Conservation (phyloP, 495 filamentous ascomycete species). For the Talaromyces stipitatus region DNA sequence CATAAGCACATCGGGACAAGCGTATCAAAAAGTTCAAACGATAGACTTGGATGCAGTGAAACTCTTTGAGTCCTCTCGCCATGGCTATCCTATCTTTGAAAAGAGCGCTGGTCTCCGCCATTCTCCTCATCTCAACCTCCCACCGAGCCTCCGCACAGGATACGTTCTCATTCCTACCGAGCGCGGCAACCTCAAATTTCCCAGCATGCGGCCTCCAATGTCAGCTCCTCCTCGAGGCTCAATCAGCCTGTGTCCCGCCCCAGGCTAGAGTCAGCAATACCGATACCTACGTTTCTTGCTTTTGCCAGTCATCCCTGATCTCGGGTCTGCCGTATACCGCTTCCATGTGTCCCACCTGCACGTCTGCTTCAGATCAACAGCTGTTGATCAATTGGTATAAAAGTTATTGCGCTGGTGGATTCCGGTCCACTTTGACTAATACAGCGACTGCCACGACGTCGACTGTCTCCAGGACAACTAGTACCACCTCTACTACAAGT, state of each 20-base stretch:
- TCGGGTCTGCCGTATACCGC: slow-evolving; percentile 21
- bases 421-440: slow-evolving; percentile 8
- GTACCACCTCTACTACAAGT: slow-evolving; percentile 14
- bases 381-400: slow-evolving; percentile 44
- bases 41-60: not conserved
- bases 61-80: not conserved
- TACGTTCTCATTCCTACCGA: slow-evolving; percentile 16
- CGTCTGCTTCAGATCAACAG: slow-evolving; percentile 24
- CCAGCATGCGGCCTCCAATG: slow-evolving; percentile 46
- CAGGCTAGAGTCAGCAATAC: slow-evolving; percentile 20
- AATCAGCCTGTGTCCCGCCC: slow-evolving; percentile 35
- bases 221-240: slow-evolving; percentile 33
- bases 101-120: not conserved
- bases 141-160: not conserved
- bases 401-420: slow-evolving; percentile 28
- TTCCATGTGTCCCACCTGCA: slow-evolving; percentile 29
- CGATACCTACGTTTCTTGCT: slow-evolving; percentile 43
- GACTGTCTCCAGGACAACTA: slow-evolving; percentile 12
- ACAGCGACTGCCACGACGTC: slow-evolving; percentile 8
- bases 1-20: not conserved
- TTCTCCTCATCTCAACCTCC: slow-evolving; percentile 1
- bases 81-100: slow-evolving; percentile 1
- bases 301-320: slow-evolving; percentile 40
- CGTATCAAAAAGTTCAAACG: not conserved
- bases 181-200: slow-evolving; percentile 29